Percentiles rank a stretch among this genome's conserved stretches.
Evolutionary conservation across 345 rosid genomes (phyloP).

Genomic region (Stellera chamaejasme): DNA sequence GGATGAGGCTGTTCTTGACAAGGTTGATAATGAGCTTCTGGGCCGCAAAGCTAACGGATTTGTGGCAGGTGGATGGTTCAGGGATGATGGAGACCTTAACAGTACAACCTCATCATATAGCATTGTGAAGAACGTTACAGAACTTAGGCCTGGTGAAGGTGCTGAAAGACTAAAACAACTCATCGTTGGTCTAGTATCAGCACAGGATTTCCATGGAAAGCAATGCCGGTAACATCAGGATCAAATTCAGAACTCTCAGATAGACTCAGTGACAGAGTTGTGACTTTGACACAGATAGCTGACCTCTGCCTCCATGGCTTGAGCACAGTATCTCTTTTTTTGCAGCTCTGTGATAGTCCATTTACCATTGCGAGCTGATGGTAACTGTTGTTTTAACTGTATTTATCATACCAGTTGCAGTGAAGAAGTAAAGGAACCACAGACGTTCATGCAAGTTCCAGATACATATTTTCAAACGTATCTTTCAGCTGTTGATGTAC

Average conservation of each 20-base stretch:
- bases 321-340: too few relatives aligned
- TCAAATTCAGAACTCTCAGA: constrained; percentile 1
- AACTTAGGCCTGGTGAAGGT: constrained; percentile 63
- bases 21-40: constrained; percentile 71
- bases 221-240: constrained; percentile 43
- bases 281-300: too few relatives aligned
- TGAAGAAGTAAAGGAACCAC: too few relatives aligned
- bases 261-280: too few relatives aligned
- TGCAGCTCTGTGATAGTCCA: too few relatives aligned
- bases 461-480: too few relatives aligned
- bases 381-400: too few relatives aligned
- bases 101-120: constrained; percentile 10
- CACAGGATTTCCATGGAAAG: constrained; percentile 36
- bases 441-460: too few relatives aligned
- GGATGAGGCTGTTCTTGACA: constrained; percentile 57
- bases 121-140: constrained; percentile 22
- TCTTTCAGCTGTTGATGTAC: too few relatives aligned
- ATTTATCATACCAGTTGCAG: too few relatives aligned
- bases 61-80: constrained; percentile 63
- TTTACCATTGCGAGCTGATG: too few relatives aligned
- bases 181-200: constrained; percentile 38
- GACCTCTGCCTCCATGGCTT: too few relatives aligned
- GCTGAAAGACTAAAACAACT: constrained; percentile 58
- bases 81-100: constrained; percentile 19
- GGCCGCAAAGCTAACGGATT: constrained; percentile 45